Evolutionary conservation across 352 stramenopile species (phyloP), one percentile per base, ranked within the genome.

Genomic region (Phytophthora kernoviae): DNA sequence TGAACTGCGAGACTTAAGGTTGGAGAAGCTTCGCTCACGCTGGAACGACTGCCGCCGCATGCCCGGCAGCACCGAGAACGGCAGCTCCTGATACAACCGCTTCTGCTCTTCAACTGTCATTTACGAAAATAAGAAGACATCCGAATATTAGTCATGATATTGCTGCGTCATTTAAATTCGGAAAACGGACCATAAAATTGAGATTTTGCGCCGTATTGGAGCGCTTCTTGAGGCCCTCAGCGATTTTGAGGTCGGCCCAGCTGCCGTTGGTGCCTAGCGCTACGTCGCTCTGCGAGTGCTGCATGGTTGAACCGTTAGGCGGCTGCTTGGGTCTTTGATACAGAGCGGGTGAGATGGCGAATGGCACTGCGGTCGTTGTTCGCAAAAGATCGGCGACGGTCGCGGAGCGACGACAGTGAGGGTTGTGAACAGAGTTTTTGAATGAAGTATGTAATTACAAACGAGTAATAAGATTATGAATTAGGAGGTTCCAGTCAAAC

Each of bases 151-250:
- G 24, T n/a, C n/a, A n/a, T n/a, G n/a, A n/a, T n/a, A n/a, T n/a
- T n/a, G n/a, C 17, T 32, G 17, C n/a, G 7, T 6, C 24, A 30
- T 30, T 3, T 30, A 7, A 30, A 30, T 47, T 33, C 5, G 4
- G n/a, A 44, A 45, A 4, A 55, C 65, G 44, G 58, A 90, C 81
- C 79, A 77, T 91, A 91, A 34, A 89, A 91, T 55, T 86, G 70
- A 91, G 77, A 51, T 91, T 91, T 59, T 91, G 81, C 49, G 79
- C 79, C 55, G 81, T 91, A 55, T 89, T 91, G 53, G 79, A 87
- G 64, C 81, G 81, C 73, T 89, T 89, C 61, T 86, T 87, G 50
- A 91, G 75, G 14, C 81, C 76, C 47, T 91, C 81, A 9, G 79
- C 77, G 51, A 76, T 47, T 61, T 91, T 89, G 47, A 91, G 62